These are phyloP conservation scores for Fusarium circinatum DNA, from an alignment of 2,329 filamentous ascomycete species.

Conservation along the genomic window DNA sequence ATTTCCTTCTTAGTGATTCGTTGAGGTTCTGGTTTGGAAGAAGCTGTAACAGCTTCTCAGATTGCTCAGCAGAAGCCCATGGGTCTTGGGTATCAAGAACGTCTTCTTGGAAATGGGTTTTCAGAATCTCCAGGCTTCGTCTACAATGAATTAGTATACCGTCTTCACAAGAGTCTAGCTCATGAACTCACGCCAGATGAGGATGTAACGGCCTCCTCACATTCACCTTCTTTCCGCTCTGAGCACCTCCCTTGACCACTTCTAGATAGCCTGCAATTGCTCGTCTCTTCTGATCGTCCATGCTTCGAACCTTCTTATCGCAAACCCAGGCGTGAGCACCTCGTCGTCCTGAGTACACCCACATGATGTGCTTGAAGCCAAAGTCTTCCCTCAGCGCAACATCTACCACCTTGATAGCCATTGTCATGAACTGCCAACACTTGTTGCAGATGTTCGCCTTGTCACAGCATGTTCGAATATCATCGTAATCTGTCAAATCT, in stretches of 20 bases:
- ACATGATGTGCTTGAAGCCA: constrained; percentile 95
- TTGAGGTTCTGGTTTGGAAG: constrained; percentile 84
- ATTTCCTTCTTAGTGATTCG: constrained; percentile 86
- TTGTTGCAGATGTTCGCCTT: constrained; percentile 93
- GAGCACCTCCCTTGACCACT: constrained; percentile 85
- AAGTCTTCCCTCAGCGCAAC: constrained; percentile 90
- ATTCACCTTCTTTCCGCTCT: constrained; percentile 89
- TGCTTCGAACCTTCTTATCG: constrained; percentile 82
- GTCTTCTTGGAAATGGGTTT: constrained; percentile 83
- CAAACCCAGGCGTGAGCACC: constrained; percentile 99
- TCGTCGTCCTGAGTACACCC: constrained; percentile 97
- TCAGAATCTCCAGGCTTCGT: constrained; percentile 86
- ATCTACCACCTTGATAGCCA: constrained; percentile 96
- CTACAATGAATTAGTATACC: constrained; percentile 51
- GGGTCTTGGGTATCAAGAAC: constrained; percentile 89
- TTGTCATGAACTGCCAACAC: constrained; percentile 97
- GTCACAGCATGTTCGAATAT: constrained; percentile 93
- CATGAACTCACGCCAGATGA: constrained; percentile 73
- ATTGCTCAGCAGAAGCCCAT: constrained; percentile 76
- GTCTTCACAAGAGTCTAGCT: neutral
- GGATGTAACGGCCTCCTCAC: constrained; percentile 87
- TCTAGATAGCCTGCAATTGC: constrained; percentile 92
- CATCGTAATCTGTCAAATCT: constrained; percentile 98
- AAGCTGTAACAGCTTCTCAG: constrained; percentile 82
- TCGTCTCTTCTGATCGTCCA: constrained; percentile 87